phyloP scores from a whole-genome alignment of 140 eudicot genomes.

The Erigeron philadelphicus region DNA sequence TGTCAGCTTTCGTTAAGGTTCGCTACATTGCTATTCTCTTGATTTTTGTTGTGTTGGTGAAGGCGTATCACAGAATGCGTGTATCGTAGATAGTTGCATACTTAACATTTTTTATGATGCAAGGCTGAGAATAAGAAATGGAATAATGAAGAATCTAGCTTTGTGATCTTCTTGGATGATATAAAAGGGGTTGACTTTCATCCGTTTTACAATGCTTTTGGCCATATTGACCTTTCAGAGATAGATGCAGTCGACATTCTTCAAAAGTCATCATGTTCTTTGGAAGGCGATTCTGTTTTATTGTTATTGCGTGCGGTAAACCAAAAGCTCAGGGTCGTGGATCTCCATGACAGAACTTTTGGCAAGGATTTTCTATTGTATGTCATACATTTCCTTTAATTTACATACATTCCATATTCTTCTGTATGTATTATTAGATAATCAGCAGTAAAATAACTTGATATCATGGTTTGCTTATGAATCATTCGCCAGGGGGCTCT shows the following conservation, averaged over 20 bases:
- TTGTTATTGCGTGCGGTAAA: conserved; percentile 52
- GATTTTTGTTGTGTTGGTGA: background rate
- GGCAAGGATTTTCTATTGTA: conserved; percentile 82
- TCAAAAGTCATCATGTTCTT: conserved; percentile 53
- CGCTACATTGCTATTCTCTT: background rate
- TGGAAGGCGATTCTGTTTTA: conserved; percentile 56
- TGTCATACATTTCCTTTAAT: conserved; percentile 20
- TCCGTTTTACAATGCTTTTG: conserved; percentile 50
- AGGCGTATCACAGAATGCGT: background rate
- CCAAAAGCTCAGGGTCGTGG: conserved; percentile 72
- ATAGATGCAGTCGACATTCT: conserved; percentile 72
- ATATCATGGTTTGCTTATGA: conserved; percentile 1
- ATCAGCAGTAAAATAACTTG: background rate
- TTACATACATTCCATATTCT: background rate
- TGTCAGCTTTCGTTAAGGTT: conserved; percentile 63
- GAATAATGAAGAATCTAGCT: conserved; percentile 44
- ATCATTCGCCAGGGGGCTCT: conserved; percentile 55
- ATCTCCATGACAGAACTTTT: conserved; percentile 58
- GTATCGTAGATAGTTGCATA: background rate
- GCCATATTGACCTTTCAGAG: conserved; percentile 60
- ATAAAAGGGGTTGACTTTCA: conserved; percentile 56
- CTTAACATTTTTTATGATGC: conserved; percentile 15
- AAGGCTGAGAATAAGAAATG: conserved; percentile 66
- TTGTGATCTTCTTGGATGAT: conserved; percentile 56
- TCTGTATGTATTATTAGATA: background rate